Evolutionary conservation across 2,329 filamentous ascomycete species (phyloP).

Genomic region (Aspergillus quadricinctus): DNA sequence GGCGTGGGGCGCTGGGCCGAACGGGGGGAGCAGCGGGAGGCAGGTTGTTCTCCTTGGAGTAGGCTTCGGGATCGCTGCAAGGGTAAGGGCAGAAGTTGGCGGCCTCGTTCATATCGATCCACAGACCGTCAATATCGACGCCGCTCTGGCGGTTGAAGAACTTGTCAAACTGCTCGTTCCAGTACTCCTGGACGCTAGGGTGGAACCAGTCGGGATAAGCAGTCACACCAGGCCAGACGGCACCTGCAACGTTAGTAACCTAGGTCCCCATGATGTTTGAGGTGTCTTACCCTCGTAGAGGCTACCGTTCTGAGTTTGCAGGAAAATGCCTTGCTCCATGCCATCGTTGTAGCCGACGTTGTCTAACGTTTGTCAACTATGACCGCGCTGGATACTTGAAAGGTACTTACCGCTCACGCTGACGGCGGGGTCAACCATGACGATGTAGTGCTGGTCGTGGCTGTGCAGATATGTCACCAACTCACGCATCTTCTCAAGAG

Average conservation of each 20-base stretch:
- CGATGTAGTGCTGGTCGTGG: slow-evolving; percentile 64
- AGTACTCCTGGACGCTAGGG: slow-evolving; percentile 60
- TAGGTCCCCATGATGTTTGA: not conserved
- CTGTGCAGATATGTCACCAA: slow-evolving; percentile 63
- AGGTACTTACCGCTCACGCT: slow-evolving; percentile 28
- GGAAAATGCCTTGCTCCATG: slow-evolving; percentile 52
- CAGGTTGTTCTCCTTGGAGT: slow-evolving; percentile 40
- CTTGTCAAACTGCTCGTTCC: slow-evolving; percentile 61
- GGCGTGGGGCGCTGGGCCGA: slow-evolving; percentile 55
- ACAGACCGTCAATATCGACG: slow-evolving; percentile 71
- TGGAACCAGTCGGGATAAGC: slow-evolving; percentile 76
- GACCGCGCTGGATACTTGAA: not conserved
- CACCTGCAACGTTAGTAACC: slow-evolving; percentile 40
- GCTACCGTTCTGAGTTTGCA: slow-evolving; percentile 52
- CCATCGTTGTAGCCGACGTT: slow-evolving; percentile 60
- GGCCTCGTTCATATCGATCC: slow-evolving; percentile 68
- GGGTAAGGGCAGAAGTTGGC: slow-evolving; percentile 53
- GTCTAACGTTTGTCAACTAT: slow-evolving; percentile 25
- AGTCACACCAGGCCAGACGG: slow-evolving; percentile 73
- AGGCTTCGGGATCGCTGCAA: slow-evolving; percentile 52
- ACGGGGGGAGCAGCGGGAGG: slow-evolving; percentile 61
- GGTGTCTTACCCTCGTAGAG: slow-evolving; percentile 42
- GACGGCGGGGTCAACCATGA: slow-evolving; percentile 68
- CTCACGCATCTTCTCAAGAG: slow-evolving; percentile 52
- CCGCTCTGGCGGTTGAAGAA: slow-evolving; percentile 64